Base-by-base conservation (phyloP, 2,329 filamentous ascomycete genomes). In the Stagonosporopsis cucurbitacearum region DNA sequence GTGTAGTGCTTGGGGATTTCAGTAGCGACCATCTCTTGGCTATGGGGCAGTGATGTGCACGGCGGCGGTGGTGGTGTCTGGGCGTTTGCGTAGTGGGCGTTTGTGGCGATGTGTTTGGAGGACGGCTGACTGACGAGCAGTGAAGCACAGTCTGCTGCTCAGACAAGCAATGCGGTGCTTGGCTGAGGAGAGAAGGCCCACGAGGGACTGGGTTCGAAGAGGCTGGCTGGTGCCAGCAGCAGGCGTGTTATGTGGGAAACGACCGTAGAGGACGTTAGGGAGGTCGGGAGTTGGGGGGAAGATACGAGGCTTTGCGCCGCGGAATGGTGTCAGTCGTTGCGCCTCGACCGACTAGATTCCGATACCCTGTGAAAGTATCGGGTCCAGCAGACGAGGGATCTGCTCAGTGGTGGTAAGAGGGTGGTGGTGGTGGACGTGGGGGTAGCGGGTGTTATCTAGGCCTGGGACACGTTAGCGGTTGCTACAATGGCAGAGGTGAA, bases 121-220 rank as follows among this genome's bases (percentile, higher is more conserved):
- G 60, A 48, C 28, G 46, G 60, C 60, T 73, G 64, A 68, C 66
- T 66, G 50, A 59, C 59, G 57, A 64, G 66, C 60, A 62, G 88
- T 89, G 90, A 90, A 95, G 92, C 92, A 91, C 92, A 92, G 90
- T 92, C 92, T 96, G 88, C 90, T 87, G 85, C 91, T 87, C 91
- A 96, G 92, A 94, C 91, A 91, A 93, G 93, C 89, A 86, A 89
- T 92, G 89, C 86, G 87, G 88, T 84, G 90, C 90, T 84, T 90
- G 92, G 85, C 87, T 90, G 91, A 93, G 91, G 82, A 93, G 90
- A 95, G 91, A 92, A 95, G 92, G 91, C 92, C 91, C 92, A 95
- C 89, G 67, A 64, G 62, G 65, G 79, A 82, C 84, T 81, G 81
- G 79, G 77, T 78, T 69, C 78, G 71, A 68, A 73, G 82, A 84